These are phyloP conservation scores for Solanum virginianum DNA, from an alignment of 257 asterid genomes.

Conservation along the genomic window DNA sequence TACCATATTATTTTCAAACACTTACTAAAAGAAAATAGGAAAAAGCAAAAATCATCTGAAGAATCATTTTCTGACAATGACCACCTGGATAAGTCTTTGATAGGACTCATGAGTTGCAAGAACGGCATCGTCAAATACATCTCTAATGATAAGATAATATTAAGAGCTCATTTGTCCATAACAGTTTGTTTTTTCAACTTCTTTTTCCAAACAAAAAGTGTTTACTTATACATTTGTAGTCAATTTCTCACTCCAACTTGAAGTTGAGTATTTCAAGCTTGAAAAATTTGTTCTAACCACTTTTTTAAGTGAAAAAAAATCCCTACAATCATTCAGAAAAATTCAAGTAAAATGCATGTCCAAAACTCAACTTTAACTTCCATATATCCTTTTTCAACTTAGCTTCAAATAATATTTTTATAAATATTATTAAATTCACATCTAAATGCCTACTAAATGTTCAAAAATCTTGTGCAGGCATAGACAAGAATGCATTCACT, in stretches of 20 bases:
- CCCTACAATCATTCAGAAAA: neutral
- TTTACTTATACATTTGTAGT: neutral
- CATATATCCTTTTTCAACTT: neutral
- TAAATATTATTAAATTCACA: neutral
- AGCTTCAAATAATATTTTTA: neutral
- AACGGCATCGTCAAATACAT: neutral
- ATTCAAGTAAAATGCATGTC: neutral
- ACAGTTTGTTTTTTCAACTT: neutral
- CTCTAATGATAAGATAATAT: neutral
- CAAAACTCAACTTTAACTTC: neutral
- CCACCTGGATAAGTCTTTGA: neutral
- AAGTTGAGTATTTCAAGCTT: neutral
- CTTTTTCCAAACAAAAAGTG: neutral
- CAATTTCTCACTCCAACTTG: neutral
- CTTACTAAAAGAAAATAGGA: neutral
- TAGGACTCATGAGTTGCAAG: neutral
- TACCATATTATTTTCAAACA: neutral
- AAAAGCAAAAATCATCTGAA: neutral
- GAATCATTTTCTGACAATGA: neutral
- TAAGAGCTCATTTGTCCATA: neutral
- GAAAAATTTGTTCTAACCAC: neutral
- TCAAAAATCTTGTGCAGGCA: neutral
- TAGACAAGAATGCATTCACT: neutral
- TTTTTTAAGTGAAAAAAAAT: neutral
- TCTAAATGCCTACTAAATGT: neutral